Base-by-base conservation (phyloP, 2,329 filamentous ascomycete species). In the Fusarium chuoi region DNA sequence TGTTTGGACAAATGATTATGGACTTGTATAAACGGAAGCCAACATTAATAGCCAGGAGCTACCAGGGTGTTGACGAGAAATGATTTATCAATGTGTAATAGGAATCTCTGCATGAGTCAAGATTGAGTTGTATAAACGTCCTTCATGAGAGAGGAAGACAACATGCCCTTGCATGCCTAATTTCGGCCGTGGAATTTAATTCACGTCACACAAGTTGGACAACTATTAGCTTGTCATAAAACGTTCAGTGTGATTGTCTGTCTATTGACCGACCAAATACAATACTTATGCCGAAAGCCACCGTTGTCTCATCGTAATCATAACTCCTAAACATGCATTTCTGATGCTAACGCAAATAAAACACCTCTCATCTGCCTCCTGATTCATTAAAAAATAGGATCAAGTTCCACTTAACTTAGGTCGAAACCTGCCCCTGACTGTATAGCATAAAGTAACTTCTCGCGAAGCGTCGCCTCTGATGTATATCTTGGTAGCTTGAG, bases 401-500 rank as follows among this genome's bases (percentile, higher is more conserved):
- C 12, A 33, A 26, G 9, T 12, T n/a, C 22, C 36, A 18, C 26
- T 65, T 73, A 92, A 78, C 90, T 92, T 72, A 96, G 84, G 85
- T 98, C 96, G 83, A 99, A 99, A 2, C 96, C 96, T 52, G 96
- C 96, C 1, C 95, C 95, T 1, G 94, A 93, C 76, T 94, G 94
- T 26, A 98, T 90, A 14, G 96, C 96, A 82, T 98, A 98, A 59
- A 98, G 84, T 68, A 99, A 81, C 84, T 98, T 98, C 78, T 92
- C 89, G 79, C 89, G 91, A 78, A 99, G 81, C 35, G 86, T 88
- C 67, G 85, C 82, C 71, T 91, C 89, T 39, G 87, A 90, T 54
- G 83, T 88, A 82, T 98, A 99, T 74, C 92, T 90, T 12, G 96
- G 96, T 75, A 99, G 84, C 85, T 99, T 99, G 54, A 99, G 84